A percentile compares a stretch with the other conserved stretches of the same genome.
Conservation (phyloP, 257 asterid species). For the Scutellaria galericulata region DNA sequence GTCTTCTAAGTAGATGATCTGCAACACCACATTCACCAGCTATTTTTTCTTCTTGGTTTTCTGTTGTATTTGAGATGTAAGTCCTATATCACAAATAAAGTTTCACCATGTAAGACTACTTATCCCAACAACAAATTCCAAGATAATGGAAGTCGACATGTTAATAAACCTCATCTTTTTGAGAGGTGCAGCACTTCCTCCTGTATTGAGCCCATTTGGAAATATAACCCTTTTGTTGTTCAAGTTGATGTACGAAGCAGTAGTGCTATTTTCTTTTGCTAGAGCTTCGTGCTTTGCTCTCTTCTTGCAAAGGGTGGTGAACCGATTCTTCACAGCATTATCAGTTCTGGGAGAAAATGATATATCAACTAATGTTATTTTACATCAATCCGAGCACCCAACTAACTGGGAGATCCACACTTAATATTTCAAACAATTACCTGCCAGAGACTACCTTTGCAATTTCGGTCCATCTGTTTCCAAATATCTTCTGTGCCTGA, state of each 20-base stretch:
- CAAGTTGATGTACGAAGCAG: slow-evolving; percentile 61
- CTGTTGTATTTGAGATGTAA: slow-evolving; percentile 42
- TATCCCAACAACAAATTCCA: slow-evolving; percentile 9
- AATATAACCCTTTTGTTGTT: slow-evolving; percentile 86
- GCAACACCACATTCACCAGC: slow-evolving; percentile 51
- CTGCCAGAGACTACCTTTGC: slow-evolving; percentile 99
- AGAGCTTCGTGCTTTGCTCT: slow-evolving; percentile 87
- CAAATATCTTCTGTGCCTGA: slow-evolving; percentile 97
- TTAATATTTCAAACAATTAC: slow-evolving; percentile 47
- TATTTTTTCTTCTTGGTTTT: slow-evolving; percentile 47
- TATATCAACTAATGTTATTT: slow-evolving; percentile 8
- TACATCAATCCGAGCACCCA: slow-evolving; percentile 10
- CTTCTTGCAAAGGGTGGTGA: slow-evolving; percentile 96
- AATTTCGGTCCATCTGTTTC: slow-evolving; percentile 98
- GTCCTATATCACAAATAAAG: slow-evolving; percentile 49
- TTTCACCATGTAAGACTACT: slow-evolving; percentile 25
- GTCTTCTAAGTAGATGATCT: slow-evolving; percentile 65
- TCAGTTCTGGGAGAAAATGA: slow-evolving; percentile 69
- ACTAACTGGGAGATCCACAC: slow-evolving; percentile 14
- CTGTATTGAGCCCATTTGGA: slow-evolving; percentile 49
- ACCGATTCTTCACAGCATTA: slow-evolving; percentile 98
- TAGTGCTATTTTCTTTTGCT: slow-evolving; percentile 73
- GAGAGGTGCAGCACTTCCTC: slow-evolving; percentile 53
- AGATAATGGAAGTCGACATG: slow-evolving; percentile 20
- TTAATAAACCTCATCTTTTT: slow-evolving; percentile 74